Base-by-base conservation (phyloP, 176 grass and related monocot species). In the Rhynchospora pubera region DNA sequence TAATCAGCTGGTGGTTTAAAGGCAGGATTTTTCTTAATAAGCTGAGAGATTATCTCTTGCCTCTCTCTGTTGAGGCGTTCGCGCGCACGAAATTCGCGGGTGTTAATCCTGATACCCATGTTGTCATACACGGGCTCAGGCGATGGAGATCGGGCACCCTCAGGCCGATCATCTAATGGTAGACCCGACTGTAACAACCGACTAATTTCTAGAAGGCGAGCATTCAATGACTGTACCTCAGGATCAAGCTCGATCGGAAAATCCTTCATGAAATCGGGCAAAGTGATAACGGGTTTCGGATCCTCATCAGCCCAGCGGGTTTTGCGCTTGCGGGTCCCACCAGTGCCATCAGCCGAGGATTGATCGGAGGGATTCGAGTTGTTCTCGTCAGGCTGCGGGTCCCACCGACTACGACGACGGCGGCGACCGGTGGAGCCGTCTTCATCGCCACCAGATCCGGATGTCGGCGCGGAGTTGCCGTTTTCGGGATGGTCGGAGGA, bases 191-290 rank as follows among this genome's bases (percentile, higher is more conserved):
- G 89, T 3, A 90, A 56, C 16, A 93, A 55, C 79, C 96, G 89
- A 78, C 86, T 93, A 78, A 99, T 95, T 26, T 95, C 96, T 4
- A 99, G 89, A 47, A 99, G 87, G 15, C 96, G 86, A 18, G 89
- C 86, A 65, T 95, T 95, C 62, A 99, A 91, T 22, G 87, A 84
- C 79, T 99, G 93, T 28, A 99, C 96, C 87, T 95, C 91, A 18
- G 96, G 96, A 55, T 95, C 96, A 62, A 99, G 88, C 66, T 95
- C 93, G 43, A 89, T 89, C 21, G 93, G 85, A 84, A 99, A 93
- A 78, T 99, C 91, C 91, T 91, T 99, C 96, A 99, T 95, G 89
- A 99, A 99, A 77, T 99, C 96, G 28, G 93, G 93, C 6, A 95
- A 91, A 11, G 85, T 85, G 26, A 99, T 84, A 70, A 77, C 32